Conservation (phyloP, 352 stramenopile genomes). For the Phytophthora macrochlamydospora region DNA sequence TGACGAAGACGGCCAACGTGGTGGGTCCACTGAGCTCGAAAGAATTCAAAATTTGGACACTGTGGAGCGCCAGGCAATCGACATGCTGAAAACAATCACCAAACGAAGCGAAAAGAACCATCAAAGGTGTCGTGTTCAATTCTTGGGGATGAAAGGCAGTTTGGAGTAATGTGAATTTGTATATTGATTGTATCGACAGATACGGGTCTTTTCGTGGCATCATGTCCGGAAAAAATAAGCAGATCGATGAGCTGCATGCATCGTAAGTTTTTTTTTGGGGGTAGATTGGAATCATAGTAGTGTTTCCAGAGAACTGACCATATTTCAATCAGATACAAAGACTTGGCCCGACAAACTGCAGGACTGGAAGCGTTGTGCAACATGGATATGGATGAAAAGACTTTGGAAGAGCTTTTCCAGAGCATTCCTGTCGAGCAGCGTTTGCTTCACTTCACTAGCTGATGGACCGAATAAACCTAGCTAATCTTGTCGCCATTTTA, state of each 20-base stretch:
- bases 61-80: constrained; percentile 35
- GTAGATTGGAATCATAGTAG: not conserved
- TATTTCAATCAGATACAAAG: constrained; percentile 35
- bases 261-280: constrained; percentile 21
- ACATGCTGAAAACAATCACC: constrained; percentile 47
- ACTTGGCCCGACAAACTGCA: constrained; percentile 42
- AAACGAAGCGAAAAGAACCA: constrained; percentile 48
- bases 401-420: constrained; percentile 53
- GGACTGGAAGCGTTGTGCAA: constrained; percentile 51
- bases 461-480: not conserved
- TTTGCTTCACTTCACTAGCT: constrained; percentile 14
- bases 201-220: constrained; percentile 35
- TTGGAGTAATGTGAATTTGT: too few relatives aligned
- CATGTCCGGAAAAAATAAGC: constrained; percentile 36
- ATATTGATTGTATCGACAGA: constrained; percentile 19
- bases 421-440: constrained; percentile 50
- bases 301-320: constrained; percentile 1
- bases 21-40: not conserved
- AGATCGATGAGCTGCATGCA: constrained; percentile 33
- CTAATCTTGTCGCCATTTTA: constrained; percentile 23
- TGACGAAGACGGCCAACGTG: constrained; percentile 30
- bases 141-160: too few relatives aligned
- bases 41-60: constrained; percentile 14
- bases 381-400: constrained; percentile 37
- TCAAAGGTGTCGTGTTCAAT: constrained; percentile 29